Evolutionary conservation across 2,329 filamentous ascomycete species (phyloP).

Genomic region (Botryotinia globosa): DNA sequence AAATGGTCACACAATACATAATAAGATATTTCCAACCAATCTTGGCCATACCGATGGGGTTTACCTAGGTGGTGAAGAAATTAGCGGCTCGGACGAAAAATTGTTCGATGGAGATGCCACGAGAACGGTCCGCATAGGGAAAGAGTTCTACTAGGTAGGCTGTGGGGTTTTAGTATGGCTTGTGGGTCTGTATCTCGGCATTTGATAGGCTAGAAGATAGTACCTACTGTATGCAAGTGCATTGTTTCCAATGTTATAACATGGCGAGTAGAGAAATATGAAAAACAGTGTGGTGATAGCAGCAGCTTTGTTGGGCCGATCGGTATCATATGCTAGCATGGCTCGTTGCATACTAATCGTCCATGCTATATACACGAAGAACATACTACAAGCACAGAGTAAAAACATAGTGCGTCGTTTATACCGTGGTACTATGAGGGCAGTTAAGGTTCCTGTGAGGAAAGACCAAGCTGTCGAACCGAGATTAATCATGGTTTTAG

Average conservation of each 20-base stretch:
- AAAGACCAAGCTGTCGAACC: constrained; percentile 46
- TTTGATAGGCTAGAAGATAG: not conserved
- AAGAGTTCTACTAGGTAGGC: constrained; percentile 58
- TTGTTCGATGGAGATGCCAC: constrained; percentile 36
- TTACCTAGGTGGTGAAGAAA: constrained; percentile 41
- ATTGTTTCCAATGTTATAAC: constrained; percentile 66
- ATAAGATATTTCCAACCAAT: constrained; percentile 35
- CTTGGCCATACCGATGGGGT: constrained; percentile 44
- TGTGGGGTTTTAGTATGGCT: constrained; percentile 24
- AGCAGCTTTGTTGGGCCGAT: constrained; percentile 28
- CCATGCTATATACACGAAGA: constrained; percentile 54
- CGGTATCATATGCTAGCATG: constrained; percentile 39
- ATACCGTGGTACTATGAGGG: constrained; percentile 46
- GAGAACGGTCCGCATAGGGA: constrained; percentile 47
- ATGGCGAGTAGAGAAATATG: constrained; percentile 57
- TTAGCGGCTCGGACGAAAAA: constrained; percentile 41
- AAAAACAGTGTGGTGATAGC: constrained; percentile 49
- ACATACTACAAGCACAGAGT: constrained; percentile 52
- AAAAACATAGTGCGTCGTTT: constrained; percentile 51
- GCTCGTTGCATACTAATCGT: constrained; percentile 49
- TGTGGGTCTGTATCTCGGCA: not conserved
- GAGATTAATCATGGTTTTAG: constrained; percentile 49
- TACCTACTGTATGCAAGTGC: constrained; percentile 59
- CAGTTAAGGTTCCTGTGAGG: constrained; percentile 43
- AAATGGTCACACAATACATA: constrained; percentile 44